Percentiles rank a stretch among this genome's conserved stretches.
These are phyloP conservation scores for Tuber melanosporum DNA, from an alignment of 495 filamentous ascomycete species.

Conservation along the genomic window DNA sequence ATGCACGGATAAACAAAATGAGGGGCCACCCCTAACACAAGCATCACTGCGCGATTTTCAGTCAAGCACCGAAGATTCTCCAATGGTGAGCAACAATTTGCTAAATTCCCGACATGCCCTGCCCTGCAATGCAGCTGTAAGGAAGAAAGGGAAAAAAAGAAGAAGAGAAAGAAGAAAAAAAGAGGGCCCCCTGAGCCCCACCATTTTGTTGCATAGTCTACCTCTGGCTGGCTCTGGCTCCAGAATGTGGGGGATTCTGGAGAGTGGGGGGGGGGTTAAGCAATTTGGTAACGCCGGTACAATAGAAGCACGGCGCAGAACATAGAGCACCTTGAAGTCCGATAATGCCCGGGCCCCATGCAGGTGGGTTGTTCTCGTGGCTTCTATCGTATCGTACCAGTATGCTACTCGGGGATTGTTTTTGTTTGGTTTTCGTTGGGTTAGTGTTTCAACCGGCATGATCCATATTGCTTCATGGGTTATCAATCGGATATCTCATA, in stretches of 20 bases:
- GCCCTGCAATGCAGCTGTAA: background rate
- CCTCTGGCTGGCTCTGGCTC: background rate
- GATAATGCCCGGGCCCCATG: background rate
- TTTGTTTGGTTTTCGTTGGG: background rate
- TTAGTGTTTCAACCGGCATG: background rate
- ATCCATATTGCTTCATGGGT: background rate
- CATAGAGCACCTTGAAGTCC: background rate
- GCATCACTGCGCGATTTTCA: background rate
- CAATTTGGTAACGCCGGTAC: background rate
- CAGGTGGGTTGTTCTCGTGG: background rate
- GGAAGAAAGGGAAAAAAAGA: background rate
- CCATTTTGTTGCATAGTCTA: background rate
- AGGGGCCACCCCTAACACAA: background rate
- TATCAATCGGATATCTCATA: background rate
- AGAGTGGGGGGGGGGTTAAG: background rate
- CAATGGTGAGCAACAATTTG: background rate
- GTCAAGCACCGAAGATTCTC: background rate
- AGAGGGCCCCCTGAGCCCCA: background rate
- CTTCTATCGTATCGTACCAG: background rate
- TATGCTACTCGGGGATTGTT: background rate
- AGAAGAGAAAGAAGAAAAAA: background rate
- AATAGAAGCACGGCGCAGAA: background rate
- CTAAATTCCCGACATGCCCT: background rate
- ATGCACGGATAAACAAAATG: constrained; percentile 4
- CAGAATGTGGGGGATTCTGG: background rate